These are phyloP conservation scores for Coemansia sp. DNA, from an alignment of 192 early-diverging fungal genomes.

Conservation along the genomic window DNA sequence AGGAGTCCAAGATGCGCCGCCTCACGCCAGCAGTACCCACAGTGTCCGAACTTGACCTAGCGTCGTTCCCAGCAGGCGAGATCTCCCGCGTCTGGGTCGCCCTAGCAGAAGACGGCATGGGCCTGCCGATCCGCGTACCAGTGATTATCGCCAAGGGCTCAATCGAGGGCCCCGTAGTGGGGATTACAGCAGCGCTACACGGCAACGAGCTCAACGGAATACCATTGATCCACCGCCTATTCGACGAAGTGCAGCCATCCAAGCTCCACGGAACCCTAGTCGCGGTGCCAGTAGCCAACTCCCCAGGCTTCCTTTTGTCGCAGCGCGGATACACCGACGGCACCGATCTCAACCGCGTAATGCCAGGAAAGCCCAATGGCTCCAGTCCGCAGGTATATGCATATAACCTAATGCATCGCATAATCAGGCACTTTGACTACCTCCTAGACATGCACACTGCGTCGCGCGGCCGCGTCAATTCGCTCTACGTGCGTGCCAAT, in stretches of 20 bases:
- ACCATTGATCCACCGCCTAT: slow-evolving; percentile 85
- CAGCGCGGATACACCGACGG: slow-evolving; percentile 85
- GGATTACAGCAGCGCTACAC: slow-evolving; percentile 83
- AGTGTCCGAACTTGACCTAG: slow-evolving; percentile 59
- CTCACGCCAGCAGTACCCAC: slow-evolving; percentile 30
- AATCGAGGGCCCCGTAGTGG: slow-evolving; percentile 62
- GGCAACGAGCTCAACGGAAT: slow-evolving; percentile 94
- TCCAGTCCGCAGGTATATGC: slow-evolving; percentile 83
- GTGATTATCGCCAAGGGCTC: slow-evolving; percentile 78
- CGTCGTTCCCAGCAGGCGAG: slow-evolving; percentile 58
- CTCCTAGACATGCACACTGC: slow-evolving; percentile 91
- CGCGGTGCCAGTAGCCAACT: slow-evolving; percentile 87
- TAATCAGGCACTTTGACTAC: slow-evolving; percentile 80
- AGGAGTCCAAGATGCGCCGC: slow-evolving; percentile 6
- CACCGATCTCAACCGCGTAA: slow-evolving; percentile 82
- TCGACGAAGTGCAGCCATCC: slow-evolving; percentile 74
- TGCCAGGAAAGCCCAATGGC: slow-evolving; percentile 80
- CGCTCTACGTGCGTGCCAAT: slow-evolving; percentile 85
- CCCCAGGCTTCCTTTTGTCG: slow-evolving; percentile 79
- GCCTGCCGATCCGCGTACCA: slow-evolving; percentile 65
- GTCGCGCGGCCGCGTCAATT: slow-evolving; percentile 82
- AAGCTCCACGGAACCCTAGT: slow-evolving; percentile 83
- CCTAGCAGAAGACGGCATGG: slow-evolving; percentile 66
- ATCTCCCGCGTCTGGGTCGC: slow-evolving; percentile 65
- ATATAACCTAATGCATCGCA: slow-evolving; percentile 78